phyloP scores from a whole-genome alignment of 2,329 filamentous ascomycete species.

The Massarina eburnea region DNA sequence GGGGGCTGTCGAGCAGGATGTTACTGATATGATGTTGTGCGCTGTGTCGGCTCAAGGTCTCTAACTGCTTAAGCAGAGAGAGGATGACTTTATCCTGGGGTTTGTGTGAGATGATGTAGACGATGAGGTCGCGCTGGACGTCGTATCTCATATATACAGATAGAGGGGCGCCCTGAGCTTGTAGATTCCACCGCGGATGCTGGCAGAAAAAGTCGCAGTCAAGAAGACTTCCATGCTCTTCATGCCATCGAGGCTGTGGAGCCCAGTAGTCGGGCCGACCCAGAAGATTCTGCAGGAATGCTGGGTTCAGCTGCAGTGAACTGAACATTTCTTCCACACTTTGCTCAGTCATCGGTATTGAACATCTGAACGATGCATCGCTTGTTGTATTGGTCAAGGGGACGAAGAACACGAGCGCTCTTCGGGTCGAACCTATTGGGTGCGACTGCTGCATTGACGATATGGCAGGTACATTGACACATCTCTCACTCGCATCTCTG shows the following conservation, averaged over 20 bases:
- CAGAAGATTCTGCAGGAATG: conserved; percentile 11
- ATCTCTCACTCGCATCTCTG: too few relatives aligned
- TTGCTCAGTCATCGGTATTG: background rate
- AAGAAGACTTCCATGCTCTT: conserved; percentile 7
- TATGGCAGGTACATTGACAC: too few relatives aligned
- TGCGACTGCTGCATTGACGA: too few relatives aligned
- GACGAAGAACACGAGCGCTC: too few relatives aligned
- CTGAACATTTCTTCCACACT: conserved; percentile 10
- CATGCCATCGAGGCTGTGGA: conserved; percentile 10
- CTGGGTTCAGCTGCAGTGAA: conserved; percentile 7
- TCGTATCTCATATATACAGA: conserved; percentile 18
- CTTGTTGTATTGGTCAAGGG: too few relatives aligned
- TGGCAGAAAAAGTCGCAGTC: conserved; percentile 20
- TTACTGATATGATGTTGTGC: conserved; percentile 8
- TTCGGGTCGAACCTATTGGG: too few relatives aligned
- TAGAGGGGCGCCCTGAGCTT: conserved; percentile 16
- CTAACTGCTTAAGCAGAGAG: conserved; percentile 6
- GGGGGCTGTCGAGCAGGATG: conserved; percentile 14
- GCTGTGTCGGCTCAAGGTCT: conserved; percentile 1
- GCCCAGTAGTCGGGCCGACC: conserved; percentile 17
- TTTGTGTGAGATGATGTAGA: conserved; percentile 15
- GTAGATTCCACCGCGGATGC: conserved; percentile 18
- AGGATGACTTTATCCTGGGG: conserved; percentile 10
- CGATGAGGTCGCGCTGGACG: conserved; percentile 11
- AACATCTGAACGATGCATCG: too few relatives aligned